phyloP scores from a whole-genome alignment of 148 eudicot species.

The Fagopyrum tataricum region DNA sequence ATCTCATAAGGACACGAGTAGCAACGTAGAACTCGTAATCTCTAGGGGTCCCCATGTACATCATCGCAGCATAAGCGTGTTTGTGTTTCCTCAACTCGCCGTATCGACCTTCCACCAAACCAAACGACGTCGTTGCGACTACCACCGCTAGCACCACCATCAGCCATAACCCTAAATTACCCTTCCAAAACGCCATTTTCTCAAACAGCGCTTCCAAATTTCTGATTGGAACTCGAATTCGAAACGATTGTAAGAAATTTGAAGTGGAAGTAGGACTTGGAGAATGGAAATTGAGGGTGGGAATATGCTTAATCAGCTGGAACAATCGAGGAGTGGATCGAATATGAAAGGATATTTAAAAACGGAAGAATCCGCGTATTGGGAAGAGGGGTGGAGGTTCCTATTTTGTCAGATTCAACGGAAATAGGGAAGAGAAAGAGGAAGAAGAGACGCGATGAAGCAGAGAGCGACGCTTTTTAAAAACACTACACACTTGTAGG shows the following conservation, averaged over 20 bases:
- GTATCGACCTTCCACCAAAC: neutral
- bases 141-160: neutral
- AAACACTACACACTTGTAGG: slow-evolving; percentile 2
- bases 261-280: neutral
- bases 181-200: neutral
- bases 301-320: neutral
- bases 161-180: neutral
- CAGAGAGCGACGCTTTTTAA: neutral
- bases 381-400: neutral
- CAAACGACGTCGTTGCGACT: slow-evolving; percentile 6
- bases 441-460: neutral
- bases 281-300: neutral
- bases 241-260: neutral
- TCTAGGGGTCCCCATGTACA: slow-evolving; percentile 14
- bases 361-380: slow-evolving; percentile 11
- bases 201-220: neutral
- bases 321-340: neutral
- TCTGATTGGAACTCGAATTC: neutral
- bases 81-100: slow-evolving; percentile 7
- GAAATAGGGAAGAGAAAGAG: neutral
- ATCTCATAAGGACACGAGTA: slow-evolving; percentile 13
- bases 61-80: slow-evolving; percentile 15
- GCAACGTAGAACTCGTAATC: slow-evolving; percentile 17
- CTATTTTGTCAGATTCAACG: slow-evolving; percentile 2
- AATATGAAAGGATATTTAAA: neutral